phyloP scores from a whole-genome alignment of 441 rosid genomes.

The Raphanus hybrid region DNA sequence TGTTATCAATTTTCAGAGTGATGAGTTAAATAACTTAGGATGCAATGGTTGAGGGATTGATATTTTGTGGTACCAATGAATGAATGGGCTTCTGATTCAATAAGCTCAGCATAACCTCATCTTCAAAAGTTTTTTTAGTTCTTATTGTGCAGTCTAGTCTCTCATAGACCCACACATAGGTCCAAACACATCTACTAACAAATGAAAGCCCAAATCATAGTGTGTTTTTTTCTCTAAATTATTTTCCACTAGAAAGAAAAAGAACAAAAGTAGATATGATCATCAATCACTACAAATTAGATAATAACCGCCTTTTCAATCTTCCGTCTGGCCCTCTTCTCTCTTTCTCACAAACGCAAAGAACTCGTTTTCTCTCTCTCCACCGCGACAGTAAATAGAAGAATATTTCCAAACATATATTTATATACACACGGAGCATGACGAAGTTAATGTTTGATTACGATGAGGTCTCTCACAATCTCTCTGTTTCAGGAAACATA shows the following conservation, averaged over 20 bases:
- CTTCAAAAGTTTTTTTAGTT: neutral
- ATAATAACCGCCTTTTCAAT: constrained; percentile 17
- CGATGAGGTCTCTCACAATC: constrained; percentile 28
- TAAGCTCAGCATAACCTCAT: neutral
- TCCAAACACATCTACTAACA: neutral
- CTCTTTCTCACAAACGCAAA: constrained; percentile 2
- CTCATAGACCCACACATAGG: neutral
- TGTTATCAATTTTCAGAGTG: neutral
- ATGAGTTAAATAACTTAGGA: neutral
- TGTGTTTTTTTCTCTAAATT: neutral
- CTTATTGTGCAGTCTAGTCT: neutral
- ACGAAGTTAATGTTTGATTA: constrained; percentile 24
- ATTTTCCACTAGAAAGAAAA: neutral
- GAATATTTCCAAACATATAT: constrained; percentile 4
- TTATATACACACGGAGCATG: neutral
- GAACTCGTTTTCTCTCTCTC: neutral
- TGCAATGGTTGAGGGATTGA: neutral
- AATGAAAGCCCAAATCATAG: neutral
- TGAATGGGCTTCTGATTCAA: neutral
- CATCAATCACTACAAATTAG: neutral
- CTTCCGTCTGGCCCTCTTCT: neutral
- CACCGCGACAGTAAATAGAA: neutral
- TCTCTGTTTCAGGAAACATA: constrained; percentile 19
- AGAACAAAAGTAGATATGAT: neutral
- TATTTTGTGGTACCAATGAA: neutral